Conservation (phyloP, 2,329 filamentous ascomycete species). For the Fusarium sp. region DNA sequence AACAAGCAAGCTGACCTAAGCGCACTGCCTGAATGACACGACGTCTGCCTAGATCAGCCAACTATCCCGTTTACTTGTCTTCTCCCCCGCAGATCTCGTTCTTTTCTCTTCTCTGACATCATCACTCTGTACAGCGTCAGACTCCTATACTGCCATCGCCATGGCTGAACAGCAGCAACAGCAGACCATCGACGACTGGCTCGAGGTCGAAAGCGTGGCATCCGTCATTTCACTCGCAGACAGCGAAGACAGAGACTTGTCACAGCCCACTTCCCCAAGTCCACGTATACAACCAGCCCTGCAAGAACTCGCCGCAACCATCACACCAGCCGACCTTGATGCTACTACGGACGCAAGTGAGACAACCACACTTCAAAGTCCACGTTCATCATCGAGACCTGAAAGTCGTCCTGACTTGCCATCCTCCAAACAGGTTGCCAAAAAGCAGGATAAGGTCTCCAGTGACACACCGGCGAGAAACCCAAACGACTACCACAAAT, state of each 20-base stretch:
- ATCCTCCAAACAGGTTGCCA: background rate
- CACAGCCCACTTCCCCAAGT: constrained; percentile 4
- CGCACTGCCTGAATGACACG: background rate
- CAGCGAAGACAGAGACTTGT: background rate
- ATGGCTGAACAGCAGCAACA: constrained; percentile 14
- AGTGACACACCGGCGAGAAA: background rate
- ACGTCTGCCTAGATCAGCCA: constrained; percentile 25
- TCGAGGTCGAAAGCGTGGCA: constrained; percentile 29
- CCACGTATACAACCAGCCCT: background rate
- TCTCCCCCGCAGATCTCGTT: no score
- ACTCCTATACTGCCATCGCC: background rate
- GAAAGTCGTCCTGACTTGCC: no score
- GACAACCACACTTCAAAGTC: no score
- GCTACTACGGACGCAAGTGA: background rate
- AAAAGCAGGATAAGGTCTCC: no score
- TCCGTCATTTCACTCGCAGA: constrained; percentile 33
- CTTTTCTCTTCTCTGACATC: no score
- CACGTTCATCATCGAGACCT: no score
- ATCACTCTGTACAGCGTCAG: no score
- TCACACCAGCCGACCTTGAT: background rate
- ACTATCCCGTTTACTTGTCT: no score
- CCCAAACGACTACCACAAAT: constrained; percentile 19
- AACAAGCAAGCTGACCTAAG: constrained; percentile 23
- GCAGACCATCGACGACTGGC: constrained; percentile 38
- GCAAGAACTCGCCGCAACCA: background rate